phyloP scores from a whole-genome alignment of 1,139 yeast genomes.

The Suhomyces bribrorum region DNA sequence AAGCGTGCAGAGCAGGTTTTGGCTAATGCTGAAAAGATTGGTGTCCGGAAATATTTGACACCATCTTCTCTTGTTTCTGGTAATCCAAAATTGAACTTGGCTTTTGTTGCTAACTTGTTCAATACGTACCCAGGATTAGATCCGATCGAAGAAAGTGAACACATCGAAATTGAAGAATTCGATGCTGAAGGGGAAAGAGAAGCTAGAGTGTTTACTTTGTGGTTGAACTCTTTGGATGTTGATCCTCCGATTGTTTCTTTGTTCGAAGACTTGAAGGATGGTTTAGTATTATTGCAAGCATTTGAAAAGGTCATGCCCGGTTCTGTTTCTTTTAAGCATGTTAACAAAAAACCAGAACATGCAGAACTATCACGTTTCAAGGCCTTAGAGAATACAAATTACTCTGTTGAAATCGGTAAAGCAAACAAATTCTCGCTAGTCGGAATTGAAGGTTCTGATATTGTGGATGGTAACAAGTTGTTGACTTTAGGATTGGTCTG shows the following conservation, averaged over 20 bases:
- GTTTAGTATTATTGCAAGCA: conserved; percentile 85
- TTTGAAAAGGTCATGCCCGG: conserved; percentile 96
- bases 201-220: conserved; percentile 95
- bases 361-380: conserved; percentile 89
- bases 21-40: conserved; percentile 84
- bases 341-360: conserved; percentile 75
- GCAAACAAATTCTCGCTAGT: conserved; percentile 89
- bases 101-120: conserved; percentile 95
- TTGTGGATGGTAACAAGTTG: conserved; percentile 88
- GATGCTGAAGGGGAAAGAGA: conserved; percentile 99
- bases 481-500: conserved; percentile 94
- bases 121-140: conserved; percentile 96
- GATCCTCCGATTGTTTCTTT: conserved; percentile 90
- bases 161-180: conserved; percentile 86
- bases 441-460: conserved; percentile 98
- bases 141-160: conserved; percentile 90
- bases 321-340: conserved; percentile 74
- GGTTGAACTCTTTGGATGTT: conserved; percentile 96
- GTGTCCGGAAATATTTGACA: conserved; percentile 91
- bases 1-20: conserved; percentile 86
- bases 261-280: conserved; percentile 95
- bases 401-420: conserved; percentile 94
- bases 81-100: conserved; percentile 92
- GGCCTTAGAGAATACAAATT: conserved; percentile 93
- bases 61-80: conserved; percentile 94